A percentile compares a stretch with the other conserved stretches of the same genome.
phyloP scores from a whole-genome alignment of 768 basidiomycete genomes.

The Trichaptum fuscoviolaceum region DNA sequence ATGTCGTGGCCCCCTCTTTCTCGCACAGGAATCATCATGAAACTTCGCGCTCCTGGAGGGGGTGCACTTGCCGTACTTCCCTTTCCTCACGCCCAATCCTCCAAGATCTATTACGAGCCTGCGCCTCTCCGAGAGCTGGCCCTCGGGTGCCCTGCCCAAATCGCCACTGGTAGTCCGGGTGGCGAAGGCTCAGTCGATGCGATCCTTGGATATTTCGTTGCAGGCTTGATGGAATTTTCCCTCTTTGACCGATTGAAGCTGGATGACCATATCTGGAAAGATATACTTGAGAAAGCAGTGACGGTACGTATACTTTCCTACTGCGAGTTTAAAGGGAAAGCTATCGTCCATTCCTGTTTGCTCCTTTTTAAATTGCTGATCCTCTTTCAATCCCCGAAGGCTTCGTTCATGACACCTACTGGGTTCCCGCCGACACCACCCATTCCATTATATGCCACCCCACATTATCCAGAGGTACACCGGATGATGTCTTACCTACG shows the following conservation, averaged over 20 bases:
- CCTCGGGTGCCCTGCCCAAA: neutral
- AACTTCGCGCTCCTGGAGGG: neutral
- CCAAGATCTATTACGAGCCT: neutral
- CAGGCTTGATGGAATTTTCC: slow-evolving; percentile 2
- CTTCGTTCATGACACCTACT: neutral
- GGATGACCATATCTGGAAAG: neutral
- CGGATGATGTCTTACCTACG: neutral
- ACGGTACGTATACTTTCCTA: neutral
- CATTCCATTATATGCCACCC: neutral
- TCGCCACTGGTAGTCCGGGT: neutral
- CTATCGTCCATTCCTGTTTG: neutral
- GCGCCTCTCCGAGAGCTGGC: neutral
- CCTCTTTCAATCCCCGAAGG: neutral
- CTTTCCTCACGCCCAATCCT: neutral
- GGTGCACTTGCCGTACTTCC: slow-evolving; percentile 3
- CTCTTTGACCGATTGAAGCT: slow-evolving; percentile 3
- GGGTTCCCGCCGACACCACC: neutral
- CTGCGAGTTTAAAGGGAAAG: neutral
- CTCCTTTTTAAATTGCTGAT: neutral
- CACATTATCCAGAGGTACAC: slow-evolving; percentile 1
- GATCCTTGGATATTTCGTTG: slow-evolving; percentile 4
- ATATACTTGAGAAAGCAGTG: slow-evolving; percentile 4
- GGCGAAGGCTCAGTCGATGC: slow-evolving; percentile 1
- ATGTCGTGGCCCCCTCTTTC: neutral
- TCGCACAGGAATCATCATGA: slow-evolving; percentile 1